Base-by-base conservation (phyloP, 805 yeast genomes). In the Lachancea sp. region DNA sequence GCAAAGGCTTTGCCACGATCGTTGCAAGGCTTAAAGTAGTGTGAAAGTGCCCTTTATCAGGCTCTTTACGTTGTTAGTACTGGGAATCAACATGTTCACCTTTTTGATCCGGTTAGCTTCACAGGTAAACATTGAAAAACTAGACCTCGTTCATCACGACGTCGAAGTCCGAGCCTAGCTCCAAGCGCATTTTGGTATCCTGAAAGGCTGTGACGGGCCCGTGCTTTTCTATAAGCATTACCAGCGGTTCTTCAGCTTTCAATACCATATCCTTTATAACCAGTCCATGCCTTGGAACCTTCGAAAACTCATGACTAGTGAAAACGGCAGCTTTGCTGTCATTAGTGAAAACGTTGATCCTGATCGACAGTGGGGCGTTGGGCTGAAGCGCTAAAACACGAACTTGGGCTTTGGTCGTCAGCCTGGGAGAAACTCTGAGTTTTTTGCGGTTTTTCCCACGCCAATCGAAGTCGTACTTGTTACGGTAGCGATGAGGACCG, bases 401-500 rank as follows among this genome's bases (percentile, higher is more conserved):
- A 3, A 61, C 38, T 33, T 57, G 60, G 17, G 53, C 40, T 13
- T 35, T 36, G 20, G 50, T 53, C 10, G 50, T 45, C 7, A 42
- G 27, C 2, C 10, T 25, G 35, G 42, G 39, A 3, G 17, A 15
- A 12, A 52, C 19, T 6, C n/a, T 22, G 26, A 53, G 25, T 44
- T 53, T 50, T 6, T 42, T 19, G 22, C 54, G 47, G 2, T 47
- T 48, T 1, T 43, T 33, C 13, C 35, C 12, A 2, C 37, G 18
- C 51, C 60, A 57, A 1, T 8, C 6, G 13, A 50, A 38, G 8
- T 41, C 35, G 17, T 35, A 38, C 5, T 36, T 36, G 8, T 41
- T 17, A 16, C 58, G 60, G 29, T 54, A 52, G 5, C 57, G 55
- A 8, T 54, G 41, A 4, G 54, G 56, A n/a, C 62, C 63, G 47